phyloP scores from a whole-genome alignment of 164 flowering plant species.

The Cinnamomum micranthum region DNA sequence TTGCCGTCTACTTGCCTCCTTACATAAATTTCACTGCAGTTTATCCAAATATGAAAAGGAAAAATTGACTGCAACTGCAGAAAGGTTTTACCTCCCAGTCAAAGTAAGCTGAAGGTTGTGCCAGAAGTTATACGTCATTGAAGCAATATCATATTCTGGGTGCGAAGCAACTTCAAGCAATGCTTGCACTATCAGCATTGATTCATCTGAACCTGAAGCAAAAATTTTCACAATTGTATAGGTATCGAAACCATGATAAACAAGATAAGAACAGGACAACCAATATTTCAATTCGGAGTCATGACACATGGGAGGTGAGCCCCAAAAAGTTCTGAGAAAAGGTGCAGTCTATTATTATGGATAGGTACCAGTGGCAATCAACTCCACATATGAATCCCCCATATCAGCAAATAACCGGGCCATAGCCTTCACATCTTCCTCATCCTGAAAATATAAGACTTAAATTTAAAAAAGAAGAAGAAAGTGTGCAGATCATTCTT shows the following conservation, averaged over 20 bases:
- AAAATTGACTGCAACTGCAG: background rate
- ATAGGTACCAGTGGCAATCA: conserved; percentile 84
- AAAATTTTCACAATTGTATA: background rate
- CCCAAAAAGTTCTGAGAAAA: background rate
- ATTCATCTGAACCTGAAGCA: conserved; percentile 62
- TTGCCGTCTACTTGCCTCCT: too few relatives aligned
- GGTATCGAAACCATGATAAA: background rate
- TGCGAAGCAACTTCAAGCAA: conserved; percentile 88
- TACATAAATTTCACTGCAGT: too few relatives aligned
- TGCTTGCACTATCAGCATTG: conserved; percentile 87
- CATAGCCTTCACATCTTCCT: conserved; percentile 97
- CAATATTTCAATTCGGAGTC: conserved; percentile 1
- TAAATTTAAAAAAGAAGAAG: background rate
- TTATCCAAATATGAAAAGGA: too few relatives aligned
- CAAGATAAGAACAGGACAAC: background rate
- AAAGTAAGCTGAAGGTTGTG: conserved; percentile 87
- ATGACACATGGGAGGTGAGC: background rate
- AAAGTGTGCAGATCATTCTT: background rate
- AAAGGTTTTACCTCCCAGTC: conserved; percentile 59
- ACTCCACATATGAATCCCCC: conserved; percentile 96
- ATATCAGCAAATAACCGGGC: conserved; percentile 95
- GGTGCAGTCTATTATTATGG: background rate
- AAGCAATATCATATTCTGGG: conserved; percentile 92
- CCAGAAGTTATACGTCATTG: conserved; percentile 98
- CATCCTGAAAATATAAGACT: conserved; percentile 54